Conservation (phyloP, 371 early-diverging fungal species). For the Furculomyces boomerangus region DNA sequence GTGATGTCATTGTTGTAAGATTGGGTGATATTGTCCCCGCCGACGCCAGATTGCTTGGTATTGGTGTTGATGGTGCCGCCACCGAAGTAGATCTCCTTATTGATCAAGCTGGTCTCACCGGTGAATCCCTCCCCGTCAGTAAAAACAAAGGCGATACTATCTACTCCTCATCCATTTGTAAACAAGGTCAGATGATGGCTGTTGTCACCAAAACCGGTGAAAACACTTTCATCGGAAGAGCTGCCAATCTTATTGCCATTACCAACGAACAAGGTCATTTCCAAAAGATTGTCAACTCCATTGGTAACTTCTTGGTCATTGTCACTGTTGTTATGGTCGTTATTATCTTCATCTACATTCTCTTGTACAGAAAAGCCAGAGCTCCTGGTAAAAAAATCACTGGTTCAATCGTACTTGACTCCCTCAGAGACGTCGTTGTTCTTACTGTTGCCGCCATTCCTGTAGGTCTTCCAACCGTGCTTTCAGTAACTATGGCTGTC, state of each 20-base stretch:
- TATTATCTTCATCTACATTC: constrained; percentile 57
- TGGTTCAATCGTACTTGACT: constrained; percentile 23
- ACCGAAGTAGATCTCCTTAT: constrained; percentile 60
- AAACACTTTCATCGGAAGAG: constrained; percentile 80
- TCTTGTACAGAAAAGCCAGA: constrained; percentile 21
- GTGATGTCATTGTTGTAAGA: constrained; percentile 75
- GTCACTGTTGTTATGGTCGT: constrained; percentile 62
- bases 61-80: constrained; percentile 61
- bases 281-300: constrained; percentile 75
- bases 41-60: constrained; percentile 70
- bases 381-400: constrained; percentile 4
- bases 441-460: constrained; percentile 94
- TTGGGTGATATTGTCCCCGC: constrained; percentile 91
- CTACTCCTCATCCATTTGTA: constrained; percentile 67
- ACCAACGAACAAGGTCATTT: constrained; percentile 71
- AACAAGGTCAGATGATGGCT: constrained; percentile 69
- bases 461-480: constrained; percentile 88
- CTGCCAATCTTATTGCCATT: constrained; percentile 72
- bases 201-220: constrained; percentile 75
- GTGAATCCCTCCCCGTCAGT: constrained; percentile 74
- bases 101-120: constrained; percentile 92
- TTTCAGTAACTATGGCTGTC: constrained; percentile 92
- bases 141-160: constrained; percentile 64
- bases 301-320: constrained; percentile 81
- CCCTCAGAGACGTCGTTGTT: constrained; percentile 66